Evolutionary conservation across 805 yeast genomes (phyloP).

Genomic region (Saturnispora bothae): DNA sequence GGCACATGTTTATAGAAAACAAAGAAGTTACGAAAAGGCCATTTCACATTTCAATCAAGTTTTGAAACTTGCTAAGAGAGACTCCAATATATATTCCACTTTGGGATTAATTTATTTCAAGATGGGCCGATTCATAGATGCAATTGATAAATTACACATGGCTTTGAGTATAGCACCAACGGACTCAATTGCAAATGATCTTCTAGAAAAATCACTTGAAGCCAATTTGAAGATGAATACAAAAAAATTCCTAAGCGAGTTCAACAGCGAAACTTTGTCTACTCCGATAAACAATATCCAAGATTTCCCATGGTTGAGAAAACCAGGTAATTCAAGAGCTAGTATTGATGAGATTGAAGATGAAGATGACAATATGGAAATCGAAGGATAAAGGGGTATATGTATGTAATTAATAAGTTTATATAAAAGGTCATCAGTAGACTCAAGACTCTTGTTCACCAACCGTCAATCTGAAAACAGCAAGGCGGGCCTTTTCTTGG

Average conservation of each 20-base stretch:
- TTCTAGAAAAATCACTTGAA: slow-evolving; percentile 70
- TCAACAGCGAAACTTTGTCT: slow-evolving; percentile 3
- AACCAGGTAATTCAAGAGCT: not conserved
- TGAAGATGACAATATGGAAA: slow-evolving; percentile 45
- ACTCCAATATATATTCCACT: slow-evolving; percentile 65
- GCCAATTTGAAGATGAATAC: slow-evolving; percentile 32
- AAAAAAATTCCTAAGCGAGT: slow-evolving; percentile 9
- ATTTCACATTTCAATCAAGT: slow-evolving; percentile 70
- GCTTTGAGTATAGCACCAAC: slow-evolving; percentile 71
- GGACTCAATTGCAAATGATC: slow-evolving; percentile 77
- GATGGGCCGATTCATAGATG: slow-evolving; percentile 48
- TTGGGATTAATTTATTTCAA: slow-evolving; percentile 77
- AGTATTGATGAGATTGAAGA: not conserved
- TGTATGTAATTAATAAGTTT: too few species aligned
- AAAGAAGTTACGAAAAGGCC: slow-evolving; percentile 53
- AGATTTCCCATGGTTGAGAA: slow-evolving; percentile 5
- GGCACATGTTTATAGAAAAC: slow-evolving; percentile 77
- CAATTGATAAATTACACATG: slow-evolving; percentile 68
- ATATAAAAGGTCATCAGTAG: too few species aligned
- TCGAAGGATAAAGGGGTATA: slow-evolving; percentile 30
- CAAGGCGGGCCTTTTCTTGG: slow-evolving; percentile 8
- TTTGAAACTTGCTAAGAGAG: slow-evolving; percentile 53
- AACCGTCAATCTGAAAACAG: slow-evolving; percentile 3
- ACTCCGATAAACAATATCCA: slow-evolving; percentile 4
- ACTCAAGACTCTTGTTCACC: not conserved